phyloP scores from a whole-genome alignment of 495 filamentous ascomycete species.

The Penicillium atrosanguineum region DNA sequence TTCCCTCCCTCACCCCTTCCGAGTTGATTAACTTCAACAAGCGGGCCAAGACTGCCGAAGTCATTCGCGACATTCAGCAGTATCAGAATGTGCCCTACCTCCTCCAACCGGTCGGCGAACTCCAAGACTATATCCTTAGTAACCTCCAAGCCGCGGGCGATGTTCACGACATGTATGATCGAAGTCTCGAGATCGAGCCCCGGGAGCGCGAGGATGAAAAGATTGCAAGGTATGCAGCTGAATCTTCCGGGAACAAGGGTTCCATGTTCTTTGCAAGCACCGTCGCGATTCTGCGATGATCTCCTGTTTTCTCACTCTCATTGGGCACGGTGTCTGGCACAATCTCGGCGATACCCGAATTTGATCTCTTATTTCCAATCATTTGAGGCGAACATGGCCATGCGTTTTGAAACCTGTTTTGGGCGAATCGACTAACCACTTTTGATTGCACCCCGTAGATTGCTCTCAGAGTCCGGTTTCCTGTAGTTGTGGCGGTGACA shows the following conservation, averaged over 20 bases:
- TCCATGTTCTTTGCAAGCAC: constrained; percentile 37
- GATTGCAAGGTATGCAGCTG: constrained; percentile 69
- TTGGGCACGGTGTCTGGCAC: constrained; percentile 19
- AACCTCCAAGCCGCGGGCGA: constrained; percentile 93
- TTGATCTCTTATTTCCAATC: constrained; percentile 21
- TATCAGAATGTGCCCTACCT: constrained; percentile 96
- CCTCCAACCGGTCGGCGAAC: constrained; percentile 80
- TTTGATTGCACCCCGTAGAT: constrained; percentile 48
- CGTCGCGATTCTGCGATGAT: constrained; percentile 37
- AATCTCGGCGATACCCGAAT: constrained; percentile 29
- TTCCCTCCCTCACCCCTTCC: constrained; percentile 90
- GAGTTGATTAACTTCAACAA: constrained; percentile 98
- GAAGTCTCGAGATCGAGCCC: constrained; percentile 87
- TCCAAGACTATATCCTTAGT: constrained; percentile 94
- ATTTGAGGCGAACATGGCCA: constrained; percentile 10
- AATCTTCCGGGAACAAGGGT: constrained; percentile 35
- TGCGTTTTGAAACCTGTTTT: constrained; percentile 21
- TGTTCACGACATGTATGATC: constrained; percentile 99
- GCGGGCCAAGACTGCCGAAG: constrained; percentile 94
- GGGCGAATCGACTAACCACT: constrained; percentile 37
- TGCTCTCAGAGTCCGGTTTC: constrained; percentile 74
- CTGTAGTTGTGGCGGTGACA: constrained; percentile 45
- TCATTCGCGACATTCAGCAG: constrained; percentile 96
- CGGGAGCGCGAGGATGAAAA: constrained; percentile 95
- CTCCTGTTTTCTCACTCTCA: constrained; percentile 13